phyloP scores from a whole-genome alignment of 345 rosid species.

The Populus pruinosa region DNA sequence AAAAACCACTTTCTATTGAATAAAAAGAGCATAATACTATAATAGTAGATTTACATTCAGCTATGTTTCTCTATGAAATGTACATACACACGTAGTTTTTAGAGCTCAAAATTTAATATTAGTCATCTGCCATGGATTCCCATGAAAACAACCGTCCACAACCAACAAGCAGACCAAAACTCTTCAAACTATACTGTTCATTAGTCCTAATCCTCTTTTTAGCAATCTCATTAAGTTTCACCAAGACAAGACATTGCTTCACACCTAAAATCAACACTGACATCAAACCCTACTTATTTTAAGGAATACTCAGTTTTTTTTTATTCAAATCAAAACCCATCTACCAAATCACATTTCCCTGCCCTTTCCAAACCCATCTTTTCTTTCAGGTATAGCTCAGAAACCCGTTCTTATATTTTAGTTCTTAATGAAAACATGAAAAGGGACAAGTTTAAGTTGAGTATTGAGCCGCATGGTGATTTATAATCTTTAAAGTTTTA shows the following conservation, averaged over 20 bases:
- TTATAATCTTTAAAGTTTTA: slow-evolving; percentile 52
- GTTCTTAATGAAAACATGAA: slow-evolving; percentile 41
- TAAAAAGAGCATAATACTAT: too few species aligned
- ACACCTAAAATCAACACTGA: slow-evolving; percentile 35
- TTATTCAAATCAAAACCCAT: slow-evolving; percentile 9
- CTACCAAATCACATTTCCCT: slow-evolving; percentile 9
- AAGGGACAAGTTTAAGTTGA: slow-evolving; percentile 40
- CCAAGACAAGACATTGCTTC: slow-evolving; percentile 29
- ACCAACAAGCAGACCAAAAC: slow-evolving; percentile 25
- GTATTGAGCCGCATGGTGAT: slow-evolving; percentile 78
- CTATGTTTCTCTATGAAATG: too few species aligned
- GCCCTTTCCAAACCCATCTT: slow-evolving; percentile 36
- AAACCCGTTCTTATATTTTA: slow-evolving; percentile 76
- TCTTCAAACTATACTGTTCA: slow-evolving; percentile 32
- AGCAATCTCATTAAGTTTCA: slow-evolving; percentile 41
- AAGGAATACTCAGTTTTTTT: slow-evolving; percentile 25
- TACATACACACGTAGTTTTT: background rate
- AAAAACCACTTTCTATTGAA: too few species aligned
- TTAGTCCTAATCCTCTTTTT: slow-evolving; percentile 42
- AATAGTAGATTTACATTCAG: too few species aligned
- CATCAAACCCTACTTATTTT: slow-evolving; percentile 27
- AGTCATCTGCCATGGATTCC: slow-evolving; percentile 20
- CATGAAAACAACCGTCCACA: slow-evolving; percentile 14
- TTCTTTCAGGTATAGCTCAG: slow-evolving; percentile 87
- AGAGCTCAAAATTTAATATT: background rate